phyloP scores from a whole-genome alignment of 306 rosid species.

The Citrullus amarus region DNA sequence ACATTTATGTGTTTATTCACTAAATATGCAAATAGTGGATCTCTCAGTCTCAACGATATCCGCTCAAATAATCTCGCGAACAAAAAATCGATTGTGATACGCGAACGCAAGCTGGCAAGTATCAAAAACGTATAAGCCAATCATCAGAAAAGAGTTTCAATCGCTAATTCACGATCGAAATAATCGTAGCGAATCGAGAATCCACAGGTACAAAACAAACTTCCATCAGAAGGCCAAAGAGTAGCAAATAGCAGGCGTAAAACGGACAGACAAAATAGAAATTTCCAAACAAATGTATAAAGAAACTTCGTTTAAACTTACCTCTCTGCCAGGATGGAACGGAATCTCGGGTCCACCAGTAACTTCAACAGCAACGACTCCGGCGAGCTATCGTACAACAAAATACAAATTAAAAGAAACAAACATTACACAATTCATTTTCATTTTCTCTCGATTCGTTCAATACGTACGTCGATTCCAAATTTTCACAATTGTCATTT shows the following conservation, averaged over 20 bases:
- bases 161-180: not conserved
- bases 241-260: not conserved
- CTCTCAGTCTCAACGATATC: not conserved
- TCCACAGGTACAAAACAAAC: not conserved
- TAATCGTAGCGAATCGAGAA: not conserved
- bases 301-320: conserved; percentile 8
- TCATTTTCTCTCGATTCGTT: not conserved
- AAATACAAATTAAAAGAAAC: not conserved
- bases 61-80: not conserved
- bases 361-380: conserved; percentile 50
- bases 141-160: not conserved
- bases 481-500: not conserved
- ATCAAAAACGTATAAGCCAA: not conserved
- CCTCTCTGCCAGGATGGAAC: conserved; percentile 52
- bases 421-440: not conserved
- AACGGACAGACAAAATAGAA: not conserved
- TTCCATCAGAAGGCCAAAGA: not conserved
- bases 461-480: not conserved
- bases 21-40: not conserved
- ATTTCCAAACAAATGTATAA: not conserved
- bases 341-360: conserved; percentile 58
- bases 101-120: not conserved
- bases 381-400: conserved; percentile 33
- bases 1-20: not conserved
- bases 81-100: not conserved